Evolutionary conservation across 331 rosid species (phyloP), one percentile per base, ranked within the genome.

Genomic region (Malus hybrid): DNA sequence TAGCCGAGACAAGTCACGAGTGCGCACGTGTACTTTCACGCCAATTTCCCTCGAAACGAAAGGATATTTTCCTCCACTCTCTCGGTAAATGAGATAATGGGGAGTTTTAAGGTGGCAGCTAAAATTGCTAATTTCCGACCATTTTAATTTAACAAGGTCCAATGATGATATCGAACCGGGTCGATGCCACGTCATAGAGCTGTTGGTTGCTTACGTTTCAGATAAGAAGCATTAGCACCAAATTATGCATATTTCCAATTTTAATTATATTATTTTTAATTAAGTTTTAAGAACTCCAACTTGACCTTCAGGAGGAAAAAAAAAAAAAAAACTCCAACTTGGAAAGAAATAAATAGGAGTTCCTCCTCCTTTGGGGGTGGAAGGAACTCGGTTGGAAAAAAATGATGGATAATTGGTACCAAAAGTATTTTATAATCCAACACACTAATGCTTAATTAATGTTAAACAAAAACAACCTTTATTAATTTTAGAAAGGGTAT

Each of bases 21-120:
- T 3, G 3, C 31, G 19, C 32, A 6, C 3, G 16, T 44, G 15
- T 28, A 14, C 1, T 39, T 22, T 56, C 24, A 6, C 9, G 39
- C 15, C 74, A 10, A 67, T 34, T 13, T 72, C 61, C 67, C 72
- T 18, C 19, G 15, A 20, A 22, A 46, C 67, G 14, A 64, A 20
- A 32, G 9, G 54, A 77, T 22, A 70, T 27, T 50, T 19, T 65
- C 14, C 5, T 79, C 68, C 83, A 32, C 24, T 59, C 70, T 85
- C 27, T 83, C 86, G 60, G 81, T 57, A 77, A 63, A 73, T 55
- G 80, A 57, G 75, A 39, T 14, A 1, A 68, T 29, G 82, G 63
- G 33, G 75, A 29, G 55, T 63, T 31, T 10, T 31, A 4, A 6
- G 72, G 76, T 57, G 68, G 19, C 62, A 9, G 48, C 48, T 42